phyloP scores from a whole-genome alignment of 306 rosid species.

The Sicyos edulis region DNA sequence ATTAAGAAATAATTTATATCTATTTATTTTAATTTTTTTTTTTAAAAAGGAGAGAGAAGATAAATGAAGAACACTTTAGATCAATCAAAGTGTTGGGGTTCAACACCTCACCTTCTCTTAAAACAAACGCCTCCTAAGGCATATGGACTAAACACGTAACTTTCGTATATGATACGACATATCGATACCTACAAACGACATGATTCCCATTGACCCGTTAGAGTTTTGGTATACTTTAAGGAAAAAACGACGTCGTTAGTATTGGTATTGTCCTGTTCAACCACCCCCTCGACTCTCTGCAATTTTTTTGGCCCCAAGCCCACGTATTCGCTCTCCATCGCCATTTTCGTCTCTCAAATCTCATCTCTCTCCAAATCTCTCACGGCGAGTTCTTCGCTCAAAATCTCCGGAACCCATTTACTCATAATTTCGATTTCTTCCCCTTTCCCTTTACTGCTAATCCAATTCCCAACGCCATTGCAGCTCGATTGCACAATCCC shows the following conservation, averaged over 20 bases:
- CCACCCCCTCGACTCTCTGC: slow-evolving; percentile 54
- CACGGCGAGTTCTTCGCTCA: slow-evolving; percentile 22
- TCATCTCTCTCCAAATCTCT: slow-evolving; percentile 19
- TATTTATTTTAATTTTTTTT: too few relatives aligned
- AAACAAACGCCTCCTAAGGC: neutral
- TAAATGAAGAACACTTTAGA: too few relatives aligned
- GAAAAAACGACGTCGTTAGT: slow-evolving; percentile 9
- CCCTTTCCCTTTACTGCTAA: neutral
- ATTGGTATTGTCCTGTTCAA: slow-evolving; percentile 25
- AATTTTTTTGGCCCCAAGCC: slow-evolving; percentile 40
- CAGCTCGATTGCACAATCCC: slow-evolving; percentile 42
- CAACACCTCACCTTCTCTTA: too few relatives aligned
- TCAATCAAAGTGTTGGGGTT: too few relatives aligned
- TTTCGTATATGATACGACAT: slow-evolving; percentile 17
- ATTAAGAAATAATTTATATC: too few relatives aligned
- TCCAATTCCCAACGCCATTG: neutral
- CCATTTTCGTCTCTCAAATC: slow-evolving; percentile 44
- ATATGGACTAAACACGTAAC: neutral
- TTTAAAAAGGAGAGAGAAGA: too few relatives aligned
- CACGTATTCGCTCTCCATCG: slow-evolving; percentile 17
- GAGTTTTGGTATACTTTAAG: neutral
- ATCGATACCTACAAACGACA: slow-evolving; percentile 20
- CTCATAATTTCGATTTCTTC: neutral
- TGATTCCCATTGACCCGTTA: slow-evolving; percentile 15
- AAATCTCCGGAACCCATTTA: slow-evolving; percentile 16